phyloP scores from a whole-genome alignment of 768 basidiomycete genomes.

The Rhodotorula kratochvilovae region DNA sequence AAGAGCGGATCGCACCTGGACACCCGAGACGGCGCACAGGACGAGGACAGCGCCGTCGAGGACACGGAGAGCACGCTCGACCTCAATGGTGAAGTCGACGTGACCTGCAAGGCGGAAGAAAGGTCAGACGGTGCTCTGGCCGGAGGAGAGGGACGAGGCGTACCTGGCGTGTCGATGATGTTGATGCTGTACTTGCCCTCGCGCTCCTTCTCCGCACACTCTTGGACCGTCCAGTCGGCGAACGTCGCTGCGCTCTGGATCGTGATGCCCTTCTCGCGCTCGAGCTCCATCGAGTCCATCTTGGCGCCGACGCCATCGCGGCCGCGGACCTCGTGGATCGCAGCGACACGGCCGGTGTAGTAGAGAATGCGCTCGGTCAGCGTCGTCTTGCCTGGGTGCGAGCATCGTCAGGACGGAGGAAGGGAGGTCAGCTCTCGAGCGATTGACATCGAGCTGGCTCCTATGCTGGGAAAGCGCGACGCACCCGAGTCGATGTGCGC shows the following conservation, averaged over 20 bases:
- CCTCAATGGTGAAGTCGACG: conserved; percentile 99
- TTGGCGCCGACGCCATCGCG: conserved; percentile 95
- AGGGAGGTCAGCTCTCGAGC: not conserved
- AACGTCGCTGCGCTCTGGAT: conserved; percentile 98
- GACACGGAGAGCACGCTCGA: conserved; percentile 91
- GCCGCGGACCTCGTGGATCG: conserved; percentile 97
- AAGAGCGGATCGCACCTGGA: conserved; percentile 58
- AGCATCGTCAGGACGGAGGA: no score
- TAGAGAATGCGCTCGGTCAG: conserved; percentile 91
- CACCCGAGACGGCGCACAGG: conserved; percentile 92
- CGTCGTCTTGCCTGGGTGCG: conserved; percentile 85
- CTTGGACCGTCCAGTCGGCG: conserved; percentile 74
- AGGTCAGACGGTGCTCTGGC: not conserved
- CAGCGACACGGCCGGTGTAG: conserved; percentile 90
- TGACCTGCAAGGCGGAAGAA: conserved; percentile 60
- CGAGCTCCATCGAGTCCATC: conserved; percentile 99
- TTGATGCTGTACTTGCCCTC: conserved; percentile 83
- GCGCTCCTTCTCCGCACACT: conserved; percentile 49
- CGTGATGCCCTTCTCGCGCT: conserved; percentile 97
- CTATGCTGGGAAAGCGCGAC: not conserved
- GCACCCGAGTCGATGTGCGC: conserved; percentile 65
- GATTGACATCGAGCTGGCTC: not conserved
- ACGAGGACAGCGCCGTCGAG: conserved; percentile 95
- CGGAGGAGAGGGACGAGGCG: conserved; percentile 26
- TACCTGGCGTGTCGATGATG: conserved; percentile 97